These are phyloP conservation scores for Calcarisporium arbuscula DNA, from an alignment of 2,329 filamentous ascomycete species.

Conservation along the genomic window DNA sequence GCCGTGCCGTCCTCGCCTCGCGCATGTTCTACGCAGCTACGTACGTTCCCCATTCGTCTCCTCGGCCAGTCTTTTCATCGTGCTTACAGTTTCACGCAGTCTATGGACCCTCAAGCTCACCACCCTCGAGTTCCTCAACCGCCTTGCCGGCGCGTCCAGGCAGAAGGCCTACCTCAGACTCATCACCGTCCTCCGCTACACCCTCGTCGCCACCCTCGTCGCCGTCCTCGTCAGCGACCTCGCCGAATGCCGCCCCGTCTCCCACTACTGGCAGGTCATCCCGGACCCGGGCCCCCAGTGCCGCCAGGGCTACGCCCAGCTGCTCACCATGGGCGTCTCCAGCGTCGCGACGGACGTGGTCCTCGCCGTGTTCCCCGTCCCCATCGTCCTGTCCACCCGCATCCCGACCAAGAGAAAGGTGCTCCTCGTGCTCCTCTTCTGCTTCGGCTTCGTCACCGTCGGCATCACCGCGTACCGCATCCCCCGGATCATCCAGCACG, in stretches of 20 bases:
- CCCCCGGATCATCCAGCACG: slow-evolving; percentile 59
- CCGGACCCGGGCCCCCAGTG: slow-evolving; percentile 79
- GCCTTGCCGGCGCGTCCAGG: slow-evolving; percentile 75
- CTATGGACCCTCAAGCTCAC: slow-evolving; percentile 87
- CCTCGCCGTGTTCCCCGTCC: slow-evolving; percentile 77
- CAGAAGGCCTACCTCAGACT: slow-evolving; percentile 63
- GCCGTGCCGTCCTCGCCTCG: slow-evolving; percentile 69
- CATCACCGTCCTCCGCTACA: slow-evolving; percentile 63
- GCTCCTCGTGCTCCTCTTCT: slow-evolving; percentile 71
- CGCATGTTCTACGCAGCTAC: slow-evolving; percentile 80
- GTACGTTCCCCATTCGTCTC: slow-evolving; percentile 43
- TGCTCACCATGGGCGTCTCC: slow-evolving; percentile 75
- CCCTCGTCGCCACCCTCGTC: slow-evolving; percentile 66
- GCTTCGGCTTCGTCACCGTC: slow-evolving; percentile 68
- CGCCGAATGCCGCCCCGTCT: slow-evolving; percentile 69
- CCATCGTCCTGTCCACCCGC: slow-evolving; percentile 72
- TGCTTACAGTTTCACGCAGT: slow-evolving; percentile 46
- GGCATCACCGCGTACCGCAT: slow-evolving; percentile 72
- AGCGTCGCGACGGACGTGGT: slow-evolving; percentile 82
- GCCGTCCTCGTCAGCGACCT: slow-evolving; percentile 74
- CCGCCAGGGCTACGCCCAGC: slow-evolving; percentile 74
- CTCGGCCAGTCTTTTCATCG: too few relatives aligned
- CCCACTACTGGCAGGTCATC: slow-evolving; percentile 66
- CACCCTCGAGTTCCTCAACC: slow-evolving; percentile 81
- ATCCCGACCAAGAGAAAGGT: slow-evolving; percentile 72